A percentile compares a stretch with the other conserved stretches of the same genome.
Conservation (phyloP, 176 grass and related monocot species). For the Alloteropsis semialata region DNA sequence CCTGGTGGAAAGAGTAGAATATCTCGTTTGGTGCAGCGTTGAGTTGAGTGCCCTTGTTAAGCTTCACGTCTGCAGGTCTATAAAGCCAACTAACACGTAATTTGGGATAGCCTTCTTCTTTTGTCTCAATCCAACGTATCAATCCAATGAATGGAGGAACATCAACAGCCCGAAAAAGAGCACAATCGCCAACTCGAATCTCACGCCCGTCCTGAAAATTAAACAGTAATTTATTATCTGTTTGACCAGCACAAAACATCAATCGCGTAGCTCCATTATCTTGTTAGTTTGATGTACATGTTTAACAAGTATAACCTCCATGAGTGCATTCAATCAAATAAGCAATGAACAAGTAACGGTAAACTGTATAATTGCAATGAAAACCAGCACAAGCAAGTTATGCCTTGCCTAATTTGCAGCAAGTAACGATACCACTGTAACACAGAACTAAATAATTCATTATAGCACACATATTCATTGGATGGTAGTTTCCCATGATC, state of each 20-base stretch:
- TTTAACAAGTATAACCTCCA: background rate
- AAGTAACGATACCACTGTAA: background rate
- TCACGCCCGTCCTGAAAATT: conserved; percentile 74
- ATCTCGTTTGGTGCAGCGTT: conserved; percentile 75
- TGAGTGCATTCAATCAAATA: background rate
- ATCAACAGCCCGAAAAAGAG: conserved; percentile 72
- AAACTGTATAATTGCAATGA: background rate
- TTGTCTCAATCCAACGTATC: conserved; percentile 60
- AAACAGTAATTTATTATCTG: conserved; percentile 3
- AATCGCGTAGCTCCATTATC: background rate
- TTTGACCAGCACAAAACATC: conserved; percentile 5
- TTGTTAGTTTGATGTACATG: conserved; percentile 15
- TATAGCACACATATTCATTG: background rate
- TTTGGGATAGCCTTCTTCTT: conserved; percentile 52
- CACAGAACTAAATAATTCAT: background rate
- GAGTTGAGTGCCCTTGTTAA: conserved; percentile 61
- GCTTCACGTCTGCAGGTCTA: conserved; percentile 68
- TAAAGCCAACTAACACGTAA: conserved; percentile 88
- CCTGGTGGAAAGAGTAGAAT: conserved; percentile 88
- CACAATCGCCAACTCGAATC: conserved; percentile 73
- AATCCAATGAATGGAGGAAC: conserved; percentile 84
- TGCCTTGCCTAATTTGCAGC: background rate
- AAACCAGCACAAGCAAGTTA: background rate
- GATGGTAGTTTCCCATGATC: background rate
- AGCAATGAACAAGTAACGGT: background rate